phyloP scores from a whole-genome alignment of 2,329 filamentous ascomycete genomes.

The Pyricularia grisea region DNA sequence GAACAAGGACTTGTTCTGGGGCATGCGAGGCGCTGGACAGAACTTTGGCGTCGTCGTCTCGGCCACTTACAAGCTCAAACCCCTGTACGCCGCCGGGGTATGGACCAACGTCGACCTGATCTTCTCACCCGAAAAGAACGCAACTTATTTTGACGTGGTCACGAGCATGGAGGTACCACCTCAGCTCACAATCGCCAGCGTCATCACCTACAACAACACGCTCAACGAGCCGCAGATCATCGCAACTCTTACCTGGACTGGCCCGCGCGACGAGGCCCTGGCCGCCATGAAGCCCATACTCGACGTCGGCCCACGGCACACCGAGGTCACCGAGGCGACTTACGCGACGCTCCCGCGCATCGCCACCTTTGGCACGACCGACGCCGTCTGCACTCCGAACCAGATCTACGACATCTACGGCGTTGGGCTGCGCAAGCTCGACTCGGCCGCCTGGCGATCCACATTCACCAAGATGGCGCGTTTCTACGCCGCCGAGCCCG shows the following conservation, averaged over 20 bases:
- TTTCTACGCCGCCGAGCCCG: too few relatives aligned
- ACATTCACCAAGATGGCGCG: too few relatives aligned
- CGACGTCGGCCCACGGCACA: background rate
- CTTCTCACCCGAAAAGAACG: background rate
- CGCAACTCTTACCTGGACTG: background rate
- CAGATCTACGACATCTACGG: too few relatives aligned
- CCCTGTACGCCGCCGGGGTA: background rate
- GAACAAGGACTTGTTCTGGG: conserved; percentile 35
- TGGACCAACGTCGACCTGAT: conserved; percentile 1
- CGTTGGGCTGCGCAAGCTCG: too few relatives aligned
- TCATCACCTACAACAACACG: background rate
- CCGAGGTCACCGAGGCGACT: background rate
- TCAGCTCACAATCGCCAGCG: background rate
- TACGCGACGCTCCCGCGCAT: background rate
- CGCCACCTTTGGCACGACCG: background rate
- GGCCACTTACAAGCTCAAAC: background rate
- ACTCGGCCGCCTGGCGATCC: too few relatives aligned
- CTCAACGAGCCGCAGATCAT: background rate
- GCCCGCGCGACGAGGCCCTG: background rate
- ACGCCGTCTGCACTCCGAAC: too few relatives aligned
- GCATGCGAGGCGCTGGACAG: conserved; percentile 36
- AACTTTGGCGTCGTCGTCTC: conserved; percentile 36
- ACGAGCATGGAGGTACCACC: background rate
- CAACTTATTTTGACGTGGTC: background rate
- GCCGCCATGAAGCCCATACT: conserved; percentile 2